A percentile compares a stretch with the other conserved stretches of the same genome.
phyloP scores from a whole-genome alignment of 1,139 yeast genomes.

The Yamadazyma sp. region DNA sequence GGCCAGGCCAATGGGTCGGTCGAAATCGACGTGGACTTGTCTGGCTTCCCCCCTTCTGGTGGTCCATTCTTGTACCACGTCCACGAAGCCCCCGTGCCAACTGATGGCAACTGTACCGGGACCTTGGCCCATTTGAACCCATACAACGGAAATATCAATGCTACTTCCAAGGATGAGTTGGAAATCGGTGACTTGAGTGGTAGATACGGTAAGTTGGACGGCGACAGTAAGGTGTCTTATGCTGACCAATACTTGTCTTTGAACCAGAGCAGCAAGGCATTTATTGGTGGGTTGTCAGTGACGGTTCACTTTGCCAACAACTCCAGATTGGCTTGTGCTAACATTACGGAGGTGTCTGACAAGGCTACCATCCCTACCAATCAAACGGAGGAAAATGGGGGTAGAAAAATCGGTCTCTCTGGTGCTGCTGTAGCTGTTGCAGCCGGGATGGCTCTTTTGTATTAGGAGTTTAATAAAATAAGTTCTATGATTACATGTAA shows the following conservation, averaged over 20 bases:
- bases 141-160: slow-evolving; percentile 31
- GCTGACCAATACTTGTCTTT: slow-evolving; percentile 40
- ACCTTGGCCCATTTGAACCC: slow-evolving; percentile 43
- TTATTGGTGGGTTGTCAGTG: slow-evolving; percentile 37
- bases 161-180: slow-evolving; percentile 24
- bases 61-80: slow-evolving; percentile 47
- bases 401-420: too few relatives aligned
- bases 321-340: slow-evolving; percentile 43
- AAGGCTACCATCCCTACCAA: slow-evolving; percentile 2
- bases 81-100: slow-evolving; percentile 39
- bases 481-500: too few relatives aligned
- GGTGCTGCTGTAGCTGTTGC: slow-evolving; percentile 5
- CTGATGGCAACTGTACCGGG: slow-evolving; percentile 41
- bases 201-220: slow-evolving; percentile 36
- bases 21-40: slow-evolving; percentile 29
- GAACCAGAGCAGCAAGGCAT: slow-evolving; percentile 34
- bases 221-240: slow-evolving; percentile 26
- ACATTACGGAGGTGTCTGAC: slow-evolving; percentile 24
- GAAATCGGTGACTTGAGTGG: slow-evolving; percentile 47
- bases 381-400: too few relatives aligned
- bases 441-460: slow-evolving; percentile 5
- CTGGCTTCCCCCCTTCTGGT: slow-evolving; percentile 34
- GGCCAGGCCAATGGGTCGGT: slow-evolving; percentile 35
- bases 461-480: slow-evolving; percentile 1
- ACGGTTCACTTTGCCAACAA: slow-evolving; percentile 36